A percentile compares a stretch with the other conserved stretches of the same genome.
Conservation (phyloP, 495 filamentous ascomycete genomes). For the Talaromyces stipitatus region DNA sequence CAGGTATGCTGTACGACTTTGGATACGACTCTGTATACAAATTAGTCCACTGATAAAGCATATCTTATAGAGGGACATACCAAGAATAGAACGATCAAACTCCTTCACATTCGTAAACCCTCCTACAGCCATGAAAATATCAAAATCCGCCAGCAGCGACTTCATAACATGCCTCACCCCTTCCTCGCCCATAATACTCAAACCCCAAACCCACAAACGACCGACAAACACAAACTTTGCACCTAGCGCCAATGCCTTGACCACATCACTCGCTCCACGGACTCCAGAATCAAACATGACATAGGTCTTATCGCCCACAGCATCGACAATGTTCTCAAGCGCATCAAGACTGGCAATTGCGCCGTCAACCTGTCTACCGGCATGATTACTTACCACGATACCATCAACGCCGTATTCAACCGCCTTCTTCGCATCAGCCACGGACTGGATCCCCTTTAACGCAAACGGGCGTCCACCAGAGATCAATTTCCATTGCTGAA, state of each 20-base stretch:
- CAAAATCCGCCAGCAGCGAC: conserved; percentile 56
- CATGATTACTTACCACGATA: conserved; percentile 49
- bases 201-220: conserved; percentile 54
- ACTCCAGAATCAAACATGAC: conserved; percentile 61
- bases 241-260: conserved; percentile 84
- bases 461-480: conserved; percentile 51
- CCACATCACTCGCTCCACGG: conserved; percentile 51
- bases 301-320: conserved; percentile 44
- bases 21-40: conserved; percentile 29
- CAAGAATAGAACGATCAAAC: conserved; percentile 35
- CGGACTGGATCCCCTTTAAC: conserved; percentile 41
- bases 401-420: conserved; percentile 43
- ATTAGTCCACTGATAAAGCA: background rate
- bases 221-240: conserved; percentile 83
- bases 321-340: conserved; percentile 54
- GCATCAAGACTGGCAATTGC: conserved; percentile 42
- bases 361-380: conserved; percentile 22
- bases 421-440: conserved; percentile 41
- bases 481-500: conserved; percentile 49
- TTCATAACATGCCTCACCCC: conserved; percentile 60
- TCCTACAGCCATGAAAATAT: conserved; percentile 59
- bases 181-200: conserved; percentile 52
- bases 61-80: conserved; percentile 15
- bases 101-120: conserved; percentile 49
- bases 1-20: conserved; percentile 22